Percentiles rank a stretch among this genome's conserved stretches.
Evolutionary conservation across 805 yeast genomes (phyloP).

Genomic region (Candida ulmi): DNA sequence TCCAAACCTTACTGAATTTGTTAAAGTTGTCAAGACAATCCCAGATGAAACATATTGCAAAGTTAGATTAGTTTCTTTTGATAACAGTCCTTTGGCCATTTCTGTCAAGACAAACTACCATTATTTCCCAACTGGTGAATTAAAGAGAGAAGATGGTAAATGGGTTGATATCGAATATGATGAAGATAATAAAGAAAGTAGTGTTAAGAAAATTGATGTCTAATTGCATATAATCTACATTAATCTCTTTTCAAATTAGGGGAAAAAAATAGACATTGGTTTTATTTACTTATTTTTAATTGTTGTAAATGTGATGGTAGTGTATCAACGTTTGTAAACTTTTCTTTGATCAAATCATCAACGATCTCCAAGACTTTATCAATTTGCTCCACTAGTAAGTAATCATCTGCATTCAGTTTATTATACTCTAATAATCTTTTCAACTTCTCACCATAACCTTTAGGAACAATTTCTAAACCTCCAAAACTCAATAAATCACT

Average conservation of each 20-base stretch:
- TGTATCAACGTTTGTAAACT: neutral
- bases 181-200: slow-evolving; percentile 25
- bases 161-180: slow-evolving; percentile 52
- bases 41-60: slow-evolving; percentile 80
- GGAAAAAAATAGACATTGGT: too few relatives aligned
- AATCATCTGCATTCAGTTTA: slow-evolving; percentile 45
- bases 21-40: slow-evolving; percentile 58
- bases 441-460: slow-evolving; percentile 38
- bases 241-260: neutral
- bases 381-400: slow-evolving; percentile 57
- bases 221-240: neutral
- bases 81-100: slow-evolving; percentile 80
- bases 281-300: neutral
- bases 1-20: slow-evolving; percentile 61
- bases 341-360: slow-evolving; percentile 15
- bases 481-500: slow-evolving; percentile 50
- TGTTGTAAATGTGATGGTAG: neutral
- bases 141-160: slow-evolving; percentile 41
- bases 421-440: slow-evolving; percentile 38
- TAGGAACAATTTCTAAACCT: slow-evolving; percentile 46
- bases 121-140: slow-evolving; percentile 72
- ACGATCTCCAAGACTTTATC: slow-evolving; percentile 28
- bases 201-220: slow-evolving; percentile 13
- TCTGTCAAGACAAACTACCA: slow-evolving; percentile 85
- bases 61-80: slow-evolving; percentile 76